Evolutionary conservation across 495 filamentous ascomycete genomes (phyloP).

Genomic region (Neurospora sp.): DNA sequence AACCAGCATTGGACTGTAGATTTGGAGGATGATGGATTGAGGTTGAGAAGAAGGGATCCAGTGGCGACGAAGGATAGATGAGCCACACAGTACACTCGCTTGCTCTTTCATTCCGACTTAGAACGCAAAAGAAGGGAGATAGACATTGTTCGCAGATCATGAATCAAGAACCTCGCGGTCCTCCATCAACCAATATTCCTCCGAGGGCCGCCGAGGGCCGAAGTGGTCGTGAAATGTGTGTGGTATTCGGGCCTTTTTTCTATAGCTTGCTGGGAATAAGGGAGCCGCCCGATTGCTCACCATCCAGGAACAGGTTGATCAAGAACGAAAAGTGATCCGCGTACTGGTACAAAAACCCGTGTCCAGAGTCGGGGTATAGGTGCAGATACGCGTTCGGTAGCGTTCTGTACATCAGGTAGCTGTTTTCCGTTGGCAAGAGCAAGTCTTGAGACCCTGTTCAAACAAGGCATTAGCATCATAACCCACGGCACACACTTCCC

Average conservation of each 20-base stretch:
- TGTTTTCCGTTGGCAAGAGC: slow-evolving; percentile 17
- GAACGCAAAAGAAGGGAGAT: neutral
- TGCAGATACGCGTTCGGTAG: slow-evolving; percentile 14
- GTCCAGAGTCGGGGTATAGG: slow-evolving; percentile 18
- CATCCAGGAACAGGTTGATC: slow-evolving; percentile 13
- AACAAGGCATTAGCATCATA: neutral
- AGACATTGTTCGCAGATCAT: neutral
- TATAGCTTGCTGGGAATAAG: neutral
- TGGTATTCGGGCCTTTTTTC: neutral
- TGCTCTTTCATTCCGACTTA: neutral
- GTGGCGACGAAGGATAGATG: neutral
- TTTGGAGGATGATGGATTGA: neutral
- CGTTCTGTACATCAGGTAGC: slow-evolving; percentile 6
- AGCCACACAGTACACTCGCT: neutral
- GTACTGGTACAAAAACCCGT: slow-evolving; percentile 21
- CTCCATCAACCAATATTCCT: neutral
- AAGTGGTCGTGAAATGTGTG: neutral
- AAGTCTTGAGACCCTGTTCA: slow-evolving; percentile 13
- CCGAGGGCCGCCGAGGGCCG: no score
- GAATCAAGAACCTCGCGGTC: neutral
- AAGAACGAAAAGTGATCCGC: slow-evolving; percentile 14
- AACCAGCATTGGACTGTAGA: neutral
- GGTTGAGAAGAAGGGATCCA: neutral
- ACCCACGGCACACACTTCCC: neutral
- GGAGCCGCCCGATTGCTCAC: neutral